Percentiles rank a stretch among this genome's conserved stretches.
Conservation (phyloP, 78 protist genomes). For the Emiliania huxleyi region DNA sequence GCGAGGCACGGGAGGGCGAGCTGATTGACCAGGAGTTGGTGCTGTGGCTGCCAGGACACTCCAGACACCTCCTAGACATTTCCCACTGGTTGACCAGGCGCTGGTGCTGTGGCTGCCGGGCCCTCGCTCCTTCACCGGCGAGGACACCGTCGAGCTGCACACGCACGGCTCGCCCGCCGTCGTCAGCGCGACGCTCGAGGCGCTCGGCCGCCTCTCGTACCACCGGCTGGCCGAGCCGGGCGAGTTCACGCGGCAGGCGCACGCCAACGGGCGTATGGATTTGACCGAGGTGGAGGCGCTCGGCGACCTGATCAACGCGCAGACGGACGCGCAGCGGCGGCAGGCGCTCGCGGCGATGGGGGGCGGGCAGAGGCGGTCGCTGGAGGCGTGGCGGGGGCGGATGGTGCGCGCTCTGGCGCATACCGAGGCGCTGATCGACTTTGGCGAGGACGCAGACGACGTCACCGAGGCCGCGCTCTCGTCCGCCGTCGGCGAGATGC, state of each 20-base stretch:
- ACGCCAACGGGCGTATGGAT: conserved; percentile 81
- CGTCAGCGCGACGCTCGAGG: conserved; percentile 64
- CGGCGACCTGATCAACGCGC: conserved; percentile 79
- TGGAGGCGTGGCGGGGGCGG: neutral
- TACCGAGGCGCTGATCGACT: conserved; percentile 87
- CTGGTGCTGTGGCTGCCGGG: conserved; percentile 46
- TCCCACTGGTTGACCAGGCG: conserved; percentile 1
- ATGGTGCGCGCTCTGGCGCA: conserved; percentile 63
- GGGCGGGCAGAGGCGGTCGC: neutral
- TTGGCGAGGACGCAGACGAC: conserved; percentile 84
- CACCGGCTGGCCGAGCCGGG: conserved; percentile 75
- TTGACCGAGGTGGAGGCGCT: conserved; percentile 82
- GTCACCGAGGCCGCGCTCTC: conserved; percentile 29
- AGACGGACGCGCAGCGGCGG: conserved; percentile 77
- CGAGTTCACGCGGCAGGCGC: conserved; percentile 85
- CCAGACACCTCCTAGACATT: too few relatives aligned
- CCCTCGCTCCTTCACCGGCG: conserved; percentile 83
- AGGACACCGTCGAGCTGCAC: conserved; percentile 87
- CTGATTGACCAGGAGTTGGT: conserved; percentile 33
- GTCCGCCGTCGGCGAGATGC: neutral
- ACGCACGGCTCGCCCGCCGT: conserved; percentile 88
- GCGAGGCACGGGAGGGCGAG: neutral
- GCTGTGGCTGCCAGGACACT: conserved; percentile 44
- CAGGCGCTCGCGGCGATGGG: conserved; percentile 72
- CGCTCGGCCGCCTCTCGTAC: conserved; percentile 26